Conservation (phyloP, 1,139 yeast species). For the Kodamaea derodonti region DNA sequence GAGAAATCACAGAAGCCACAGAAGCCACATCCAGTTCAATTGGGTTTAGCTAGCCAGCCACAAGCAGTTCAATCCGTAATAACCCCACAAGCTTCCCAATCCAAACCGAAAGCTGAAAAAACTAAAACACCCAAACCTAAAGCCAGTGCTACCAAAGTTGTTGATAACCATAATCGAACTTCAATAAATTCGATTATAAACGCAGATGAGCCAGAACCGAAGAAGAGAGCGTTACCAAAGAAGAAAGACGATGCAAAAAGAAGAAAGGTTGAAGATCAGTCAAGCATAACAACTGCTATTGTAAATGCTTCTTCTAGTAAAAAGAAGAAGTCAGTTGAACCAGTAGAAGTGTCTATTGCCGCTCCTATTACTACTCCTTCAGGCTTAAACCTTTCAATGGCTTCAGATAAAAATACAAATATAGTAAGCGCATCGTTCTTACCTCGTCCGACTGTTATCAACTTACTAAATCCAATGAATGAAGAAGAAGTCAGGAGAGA, state of each 20-base stretch:
- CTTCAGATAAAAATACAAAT: slow-evolving; percentile 15
- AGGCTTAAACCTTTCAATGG: slow-evolving; percentile 10
- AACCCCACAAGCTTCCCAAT: slow-evolving; percentile 5
- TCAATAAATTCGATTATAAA: slow-evolving; percentile 39
- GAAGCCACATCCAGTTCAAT: not conserved
- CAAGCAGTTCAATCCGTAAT: too few species aligned
- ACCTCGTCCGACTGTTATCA: slow-evolving; percentile 18
- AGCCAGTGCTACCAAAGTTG: not conserved
- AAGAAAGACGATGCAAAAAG: slow-evolving; percentile 10
- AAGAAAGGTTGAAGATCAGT: slow-evolving; percentile 11
- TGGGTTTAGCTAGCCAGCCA: not conserved
- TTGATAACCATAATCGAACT: slow-evolving; percentile 20
- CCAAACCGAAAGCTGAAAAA: slow-evolving; percentile 4
- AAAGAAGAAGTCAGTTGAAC: slow-evolving; percentile 5
- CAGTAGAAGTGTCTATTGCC: not conserved
- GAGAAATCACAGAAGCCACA: not conserved
- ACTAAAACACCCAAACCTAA: slow-evolving; percentile 1
- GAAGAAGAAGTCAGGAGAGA: slow-evolving; percentile 7
- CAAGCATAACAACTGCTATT: slow-evolving; percentile 1
- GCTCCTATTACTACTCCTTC: slow-evolving; percentile 19
- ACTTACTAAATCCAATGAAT: slow-evolving; percentile 11
- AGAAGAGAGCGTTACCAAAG: slow-evolving; percentile 13
- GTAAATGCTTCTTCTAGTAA: not conserved
- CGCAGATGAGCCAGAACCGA: slow-evolving; percentile 20
- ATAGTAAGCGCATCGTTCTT: slow-evolving; percentile 7